Evolutionary conservation across 2,329 filamentous ascomycete species (phyloP).

Genomic region (Hypocrella siamensis): DNA sequence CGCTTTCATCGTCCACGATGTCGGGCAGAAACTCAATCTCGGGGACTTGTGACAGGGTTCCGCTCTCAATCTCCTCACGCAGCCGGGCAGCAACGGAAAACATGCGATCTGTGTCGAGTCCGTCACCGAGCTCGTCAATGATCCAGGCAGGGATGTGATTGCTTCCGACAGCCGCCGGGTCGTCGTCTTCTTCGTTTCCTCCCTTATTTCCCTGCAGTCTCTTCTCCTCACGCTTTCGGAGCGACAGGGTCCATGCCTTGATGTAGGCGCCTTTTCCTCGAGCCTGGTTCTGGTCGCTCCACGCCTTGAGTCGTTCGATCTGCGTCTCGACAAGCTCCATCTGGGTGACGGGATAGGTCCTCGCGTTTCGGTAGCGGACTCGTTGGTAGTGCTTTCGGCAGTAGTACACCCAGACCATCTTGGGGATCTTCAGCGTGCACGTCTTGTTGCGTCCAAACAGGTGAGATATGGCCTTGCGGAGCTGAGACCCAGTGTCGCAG

Average conservation of each 20-base stretch:
- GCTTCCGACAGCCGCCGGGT: constrained; percentile 12
- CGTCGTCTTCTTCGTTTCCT: constrained; percentile 14
- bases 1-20: constrained; percentile 25
- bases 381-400: constrained; percentile 78
- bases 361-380: constrained; percentile 49
- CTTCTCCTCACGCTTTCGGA: constrained; percentile 49
- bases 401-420: constrained; percentile 56
- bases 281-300: constrained; percentile 36
- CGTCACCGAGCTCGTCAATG: constrained; percentile 25
- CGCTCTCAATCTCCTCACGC: constrained; percentile 25
- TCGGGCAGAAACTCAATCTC: constrained; percentile 45
- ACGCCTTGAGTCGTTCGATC: constrained; percentile 44
- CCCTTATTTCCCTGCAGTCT: constrained; percentile 25
- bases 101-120: constrained; percentile 32
- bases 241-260: constrained; percentile 40
- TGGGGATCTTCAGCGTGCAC: constrained; percentile 55
- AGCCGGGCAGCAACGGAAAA: constrained; percentile 29
- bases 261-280: constrained; percentile 15
- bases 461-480: constrained; percentile 65
- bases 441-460: constrained; percentile 73
- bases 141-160: constrained; percentile 35
- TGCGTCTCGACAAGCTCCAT: constrained; percentile 48
- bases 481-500: constrained; percentile 43
- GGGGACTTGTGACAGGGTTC: constrained; percentile 29
- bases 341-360: constrained; percentile 45